phyloP scores from a whole-genome alignment of 1,284 basidiomycete genomes.

The Ganoderma multipileum region DNA sequence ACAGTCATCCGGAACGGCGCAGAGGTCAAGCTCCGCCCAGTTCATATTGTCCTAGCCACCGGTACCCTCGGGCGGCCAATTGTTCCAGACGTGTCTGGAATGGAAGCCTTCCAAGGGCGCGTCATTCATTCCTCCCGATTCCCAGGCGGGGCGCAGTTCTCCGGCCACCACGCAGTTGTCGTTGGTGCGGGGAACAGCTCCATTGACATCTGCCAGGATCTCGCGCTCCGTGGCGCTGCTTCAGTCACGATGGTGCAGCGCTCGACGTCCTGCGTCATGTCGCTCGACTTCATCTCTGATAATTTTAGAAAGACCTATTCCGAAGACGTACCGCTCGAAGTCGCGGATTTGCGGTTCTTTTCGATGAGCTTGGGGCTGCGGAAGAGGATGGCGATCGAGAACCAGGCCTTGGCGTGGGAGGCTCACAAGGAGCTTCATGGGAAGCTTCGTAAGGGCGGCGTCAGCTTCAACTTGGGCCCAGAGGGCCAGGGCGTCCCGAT shows the following conservation, averaged over 20 bases:
- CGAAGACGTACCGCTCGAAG: slow-evolving; percentile 48
- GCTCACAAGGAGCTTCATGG: slow-evolving; percentile 55
- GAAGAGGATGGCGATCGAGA: slow-evolving; percentile 38
- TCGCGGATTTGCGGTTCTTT: slow-evolving; percentile 54
- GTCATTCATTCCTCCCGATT: slow-evolving; percentile 52
- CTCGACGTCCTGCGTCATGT: slow-evolving; percentile 38
- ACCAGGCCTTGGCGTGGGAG: slow-evolving; percentile 34
- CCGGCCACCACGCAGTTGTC: slow-evolving; percentile 56
- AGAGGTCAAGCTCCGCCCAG: slow-evolving; percentile 55
- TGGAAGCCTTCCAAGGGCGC: slow-evolving; percentile 47
- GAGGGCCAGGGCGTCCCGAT: slow-evolving; percentile 59
- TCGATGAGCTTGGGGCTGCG: slow-evolving; percentile 48
- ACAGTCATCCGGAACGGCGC: slow-evolving; percentile 49
- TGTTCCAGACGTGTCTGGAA: slow-evolving; percentile 50
- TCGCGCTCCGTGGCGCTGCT: slow-evolving; percentile 45
- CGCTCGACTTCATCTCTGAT: slow-evolving; percentile 37
- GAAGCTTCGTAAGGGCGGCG: slow-evolving; percentile 62
- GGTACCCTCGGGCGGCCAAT: slow-evolving; percentile 57
- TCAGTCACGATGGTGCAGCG: slow-evolving; percentile 43
- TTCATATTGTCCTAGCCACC: slow-evolving; percentile 66
- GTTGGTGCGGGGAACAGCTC: slow-evolving; percentile 58
- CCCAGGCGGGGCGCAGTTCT: slow-evolving; percentile 45
- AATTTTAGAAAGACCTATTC: slow-evolving; percentile 42
- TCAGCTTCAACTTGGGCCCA: slow-evolving; percentile 61
- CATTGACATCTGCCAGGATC: slow-evolving; percentile 54